Evolutionary conservation across 768 basidiomycete species (phyloP), one percentile per base, ranked within the genome.

Genomic region (Leccinum pellstonianum): DNA sequence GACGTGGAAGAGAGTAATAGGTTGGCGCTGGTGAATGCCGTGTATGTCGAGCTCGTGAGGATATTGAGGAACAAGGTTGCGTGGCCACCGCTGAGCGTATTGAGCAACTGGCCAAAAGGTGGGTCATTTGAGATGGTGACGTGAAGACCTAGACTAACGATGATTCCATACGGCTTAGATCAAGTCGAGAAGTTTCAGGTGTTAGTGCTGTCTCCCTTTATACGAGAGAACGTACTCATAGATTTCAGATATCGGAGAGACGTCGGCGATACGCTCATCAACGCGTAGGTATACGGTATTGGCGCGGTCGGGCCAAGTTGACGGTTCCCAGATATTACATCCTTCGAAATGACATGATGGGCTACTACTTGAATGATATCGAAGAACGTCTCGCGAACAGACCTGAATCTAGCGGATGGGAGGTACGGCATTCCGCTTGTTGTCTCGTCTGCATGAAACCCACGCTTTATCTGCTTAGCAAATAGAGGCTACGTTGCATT

Each of bases 401-500:
- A 38, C 73, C 76, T 35, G 80, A 81, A 49, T 69, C 69, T 7
- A 78, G 77, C 62, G 83, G 83, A 35, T 95, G 92, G 92, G 89
- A 94, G 84, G 94, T 91, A 55, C 54, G 77, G 54, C 8, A n/a
- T 56, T 19, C 12, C 4, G 3, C 1, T 17, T 1, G 9, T 25
- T 31, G 5, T 12, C 15, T 46, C 14, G 1, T 59, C n/a, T 12
- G 1, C 14, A 41, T 9, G 3, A 27, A 29, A 54, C 59, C 29
- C 10, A 53, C 48, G 8, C 21, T 4, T 17, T 8, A n/a, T 65
- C 69, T 11, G 29, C 46, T 55, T 62, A 96, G 92, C 87, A 91
- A 60, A 82, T 94, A 41, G 95, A 98, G 74, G 90, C 90, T 2
- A 87, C 87, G 0, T 72, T 98, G 7, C 91, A 95, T 68, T 95